phyloP scores from a whole-genome alignment of 1,139 yeast species.

The Candida tropicalis region DNA sequence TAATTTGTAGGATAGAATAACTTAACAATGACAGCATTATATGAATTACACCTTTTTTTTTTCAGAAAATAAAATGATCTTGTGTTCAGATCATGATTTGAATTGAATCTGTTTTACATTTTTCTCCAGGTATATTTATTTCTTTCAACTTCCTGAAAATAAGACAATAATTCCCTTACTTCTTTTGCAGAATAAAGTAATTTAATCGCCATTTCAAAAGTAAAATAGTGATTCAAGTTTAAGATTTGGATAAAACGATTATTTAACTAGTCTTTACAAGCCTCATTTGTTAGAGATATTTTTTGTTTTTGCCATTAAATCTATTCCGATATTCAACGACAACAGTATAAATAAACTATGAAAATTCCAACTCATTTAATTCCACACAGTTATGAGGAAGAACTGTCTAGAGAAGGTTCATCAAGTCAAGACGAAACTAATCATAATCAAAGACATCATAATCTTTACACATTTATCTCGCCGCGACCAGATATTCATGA shows the following conservation, averaged over 20 bases:
- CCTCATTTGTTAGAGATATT: too few species aligned
- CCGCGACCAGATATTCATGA: slow-evolving; percentile 9
- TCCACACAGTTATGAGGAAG: not conserved
- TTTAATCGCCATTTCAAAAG: too few species aligned
- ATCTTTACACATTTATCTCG: not conserved
- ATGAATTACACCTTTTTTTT: not conserved
- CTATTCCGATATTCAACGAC: too few species aligned
- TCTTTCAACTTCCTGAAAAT: slow-evolving; percentile 3
- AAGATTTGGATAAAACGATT: too few species aligned
- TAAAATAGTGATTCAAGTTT: too few species aligned
- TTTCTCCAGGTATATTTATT: not conserved
- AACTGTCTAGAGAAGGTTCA: not conserved
- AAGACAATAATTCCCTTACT: not conserved
- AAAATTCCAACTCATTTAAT: slow-evolving; percentile 1
- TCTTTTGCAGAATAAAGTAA: too few species aligned
- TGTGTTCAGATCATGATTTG: not conserved
- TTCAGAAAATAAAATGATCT: not conserved
- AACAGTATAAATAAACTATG: slow-evolving; percentile 4
- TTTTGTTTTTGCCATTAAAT: not conserved
- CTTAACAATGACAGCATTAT: not conserved
- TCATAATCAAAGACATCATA: not conserved
- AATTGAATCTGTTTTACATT: too few species aligned
- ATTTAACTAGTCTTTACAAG: too few species aligned
- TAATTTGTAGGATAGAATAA: slow-evolving; percentile 1
- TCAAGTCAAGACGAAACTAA: not conserved